Base-by-base conservation (phyloP, 2,329 filamentous ascomycete species). In the Penicillium sp. region DNA sequence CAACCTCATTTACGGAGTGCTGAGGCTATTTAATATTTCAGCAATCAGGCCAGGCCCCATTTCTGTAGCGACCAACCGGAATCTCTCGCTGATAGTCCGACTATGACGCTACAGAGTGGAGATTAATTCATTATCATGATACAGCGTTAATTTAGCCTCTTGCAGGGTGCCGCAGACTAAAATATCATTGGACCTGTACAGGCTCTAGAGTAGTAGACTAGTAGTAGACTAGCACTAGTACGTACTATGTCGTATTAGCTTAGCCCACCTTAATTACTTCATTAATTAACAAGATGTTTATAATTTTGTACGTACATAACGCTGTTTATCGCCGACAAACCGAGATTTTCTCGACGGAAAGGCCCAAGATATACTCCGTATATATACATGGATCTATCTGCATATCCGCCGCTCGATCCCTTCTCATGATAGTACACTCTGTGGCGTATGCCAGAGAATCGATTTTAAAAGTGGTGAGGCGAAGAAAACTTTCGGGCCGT, bases 141-240 rank as follows among this genome's bases (percentile, higher is more conserved):
- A 54, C 52, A 54, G 51, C 23, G 28, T 47, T 54, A 54, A 54
- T 54, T 54, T 48, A 54, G 43, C 26, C 28, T 54, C 35, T 11
- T 26, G 9, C 43, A 47, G 43, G 43, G 14, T 52, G 26, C 12
- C 16, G 42, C n/a, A 23, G 28, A 47, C 26, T 30, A 24, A 26
- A 20, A 23, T 28, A 47, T 24, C 38, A 24, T 47, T 30, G 28
- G 28, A 30, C 28, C 7, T 11, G 16, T 38, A 38, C 14, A 38
- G 33, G 12, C 7, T 38, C 33, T 14, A 38, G 9, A 38, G n/a
- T 33, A 33, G 5, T 33, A n/a, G n/a, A n/a, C n/a, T n/a, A n/a
- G n/a, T n/a, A n/a, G n/a, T n/a, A n/a, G n/a, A n/a, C n/a, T n/a
- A n/a, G n/a, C n/a, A n/a, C n/a, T n/a, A n/a, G n/a, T n/a, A n/a